Percentiles rank a stretch among this genome's conserved stretches.
Evolutionary conservation across 805 yeast species (phyloP).

Genomic region (Candida coquimbonensis): DNA sequence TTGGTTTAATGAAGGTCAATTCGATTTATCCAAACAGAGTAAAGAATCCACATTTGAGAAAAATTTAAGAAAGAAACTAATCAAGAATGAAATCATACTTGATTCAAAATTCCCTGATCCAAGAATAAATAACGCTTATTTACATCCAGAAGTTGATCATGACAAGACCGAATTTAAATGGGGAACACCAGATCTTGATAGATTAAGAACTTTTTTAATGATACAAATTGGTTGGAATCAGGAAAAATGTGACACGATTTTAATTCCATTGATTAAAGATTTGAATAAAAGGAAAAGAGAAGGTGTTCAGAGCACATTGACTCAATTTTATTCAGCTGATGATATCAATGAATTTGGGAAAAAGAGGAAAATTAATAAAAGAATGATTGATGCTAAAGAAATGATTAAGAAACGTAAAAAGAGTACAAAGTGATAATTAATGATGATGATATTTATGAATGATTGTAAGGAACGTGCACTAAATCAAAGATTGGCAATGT

Average conservation of each 20-base stretch:
- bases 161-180: conserved; percentile 76
- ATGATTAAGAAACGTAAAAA: conserved; percentile 9
- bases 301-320: conserved; percentile 52
- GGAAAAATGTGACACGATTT: conserved; percentile 68
- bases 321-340: conserved; percentile 64
- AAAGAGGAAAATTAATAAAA: conserved; percentile 40
- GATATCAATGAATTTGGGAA: conserved; percentile 30
- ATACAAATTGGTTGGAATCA: conserved; percentile 74
- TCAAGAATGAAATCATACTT: conserved; percentile 47
- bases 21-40: conserved; percentile 31
- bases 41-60: conserved; percentile 44
- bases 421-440: background rate
- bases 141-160: conserved; percentile 74
- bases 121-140: conserved; percentile 66
- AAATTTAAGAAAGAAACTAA: conserved; percentile 49
- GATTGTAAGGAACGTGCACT: too few species aligned
- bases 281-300: conserved; percentile 56
- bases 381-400: conserved; percentile 45
- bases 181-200: conserved; percentile 87
- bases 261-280: conserved; percentile 79
- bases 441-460: background rate
- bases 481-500: too few species aligned
- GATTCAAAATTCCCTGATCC: conserved; percentile 65
- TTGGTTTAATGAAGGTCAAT: conserved; percentile 38
- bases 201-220: conserved; percentile 62